A percentile compares a stretch with the other conserved stretches of the same genome.
phyloP scores from a whole-genome alignment of 164 flowering plant genomes.

The Brasenia schreberi region DNA sequence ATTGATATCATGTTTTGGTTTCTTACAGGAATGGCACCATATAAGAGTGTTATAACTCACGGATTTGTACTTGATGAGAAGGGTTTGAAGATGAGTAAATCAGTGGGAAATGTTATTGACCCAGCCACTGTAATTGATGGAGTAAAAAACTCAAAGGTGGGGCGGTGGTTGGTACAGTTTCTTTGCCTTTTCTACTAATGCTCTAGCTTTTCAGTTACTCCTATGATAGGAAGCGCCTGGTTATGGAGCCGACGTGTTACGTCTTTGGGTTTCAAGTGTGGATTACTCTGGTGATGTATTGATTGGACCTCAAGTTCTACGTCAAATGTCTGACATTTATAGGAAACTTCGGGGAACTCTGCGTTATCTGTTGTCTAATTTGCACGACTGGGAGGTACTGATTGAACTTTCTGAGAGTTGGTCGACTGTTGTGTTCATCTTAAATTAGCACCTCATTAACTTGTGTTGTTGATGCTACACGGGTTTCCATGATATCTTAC shows the following conservation, averaged over 20 bases:
- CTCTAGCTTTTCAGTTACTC: background rate
- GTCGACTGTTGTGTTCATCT: no score
- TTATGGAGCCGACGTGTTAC: conserved; percentile 91
- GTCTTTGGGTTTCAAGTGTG: conserved; percentile 99
- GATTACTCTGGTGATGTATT: conserved; percentile 87
- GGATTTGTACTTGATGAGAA: conserved; percentile 97
- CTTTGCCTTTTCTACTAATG: background rate
- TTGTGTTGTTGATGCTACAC: no score
- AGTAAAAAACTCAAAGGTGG: conserved; percentile 64
- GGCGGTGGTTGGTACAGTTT: conserved; percentile 5
- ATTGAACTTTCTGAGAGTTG: no score
- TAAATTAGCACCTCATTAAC: no score
- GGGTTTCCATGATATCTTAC: no score
- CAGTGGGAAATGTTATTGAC: conserved; percentile 95
- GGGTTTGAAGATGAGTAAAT: conserved; percentile 97
- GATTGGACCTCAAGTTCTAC: conserved; percentile 81
- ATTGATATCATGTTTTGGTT: background rate
- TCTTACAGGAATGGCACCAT: conserved; percentile 83
- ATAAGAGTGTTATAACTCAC: conserved; percentile 75
- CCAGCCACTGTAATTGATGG: conserved; percentile 82
- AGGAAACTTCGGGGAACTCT: conserved; percentile 90
- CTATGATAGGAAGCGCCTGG: conserved; percentile 65
- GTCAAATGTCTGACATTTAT: conserved; percentile 94
- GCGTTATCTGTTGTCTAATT: conserved; percentile 76
- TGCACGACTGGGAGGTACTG: conserved; percentile 90